Base-by-base conservation (phyloP, 352 stramenopile species). In the Pythium periplocum region DNA sequence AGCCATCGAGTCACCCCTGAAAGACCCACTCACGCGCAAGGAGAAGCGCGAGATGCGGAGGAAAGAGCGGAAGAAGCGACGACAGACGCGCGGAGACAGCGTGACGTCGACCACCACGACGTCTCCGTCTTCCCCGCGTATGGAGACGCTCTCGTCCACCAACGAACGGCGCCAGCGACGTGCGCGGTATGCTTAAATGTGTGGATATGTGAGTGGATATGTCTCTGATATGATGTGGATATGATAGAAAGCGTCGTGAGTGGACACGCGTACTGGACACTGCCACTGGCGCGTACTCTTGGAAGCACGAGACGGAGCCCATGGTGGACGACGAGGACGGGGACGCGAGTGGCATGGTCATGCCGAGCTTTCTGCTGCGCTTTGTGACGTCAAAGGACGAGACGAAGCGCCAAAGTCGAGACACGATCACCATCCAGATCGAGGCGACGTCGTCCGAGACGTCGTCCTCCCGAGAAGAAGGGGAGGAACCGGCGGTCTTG, bases 1-100 rank as follows among this genome's bases (percentile, higher is more conserved):
- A 39, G 59, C 49, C 17, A 67, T 62, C 59, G 26, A 44, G 33
- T 51, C 49, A 3, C 53, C 53, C 45, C 43, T 47, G 36, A 46
- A 55, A 10, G 59, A 58, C 36, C 59, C 53, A 32, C 43, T 53
- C 37, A 39, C 43, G 42, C 58, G 48, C 40, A 61, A 66, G 48
- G 40, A 61, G 51, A 55, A 58, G 43, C 53, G 42, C 32, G 35
- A 67, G 12, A 49, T 55, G 31, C 49, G 49, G 48, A 57, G 51
- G 33, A 54, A 58, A 8, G 59, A 44, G 30, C 32, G 56, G n/a
- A 42, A 49, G 4, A 44, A 58, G 33, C 38, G 39, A 49, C 26
- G 48, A 61, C 35, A 53, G 58, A 45, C 59, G 61, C 26, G 52
- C 60, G 35, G 59, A 30, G 43, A 52, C 47, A 31, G 59, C 39